Base-by-base conservation (phyloP, 164 flowering plant genomes). In the Nelumbo lutea region DNA sequence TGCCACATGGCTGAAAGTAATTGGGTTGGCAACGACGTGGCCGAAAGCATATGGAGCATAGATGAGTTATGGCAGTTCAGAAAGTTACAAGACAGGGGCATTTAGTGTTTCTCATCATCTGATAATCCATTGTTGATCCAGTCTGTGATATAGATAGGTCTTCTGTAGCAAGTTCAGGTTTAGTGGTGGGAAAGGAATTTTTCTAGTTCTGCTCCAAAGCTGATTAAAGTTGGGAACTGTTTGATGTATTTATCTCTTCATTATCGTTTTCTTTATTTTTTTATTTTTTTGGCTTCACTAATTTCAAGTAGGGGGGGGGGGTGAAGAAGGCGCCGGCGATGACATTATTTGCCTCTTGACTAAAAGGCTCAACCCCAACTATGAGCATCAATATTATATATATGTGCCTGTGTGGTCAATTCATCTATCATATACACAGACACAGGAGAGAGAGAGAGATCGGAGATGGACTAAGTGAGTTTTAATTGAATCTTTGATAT, bases 51-150 rank as follows among this genome's bases (percentile, higher is more conserved):
- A 57, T 84, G 87, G 90, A 75, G 76, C 80, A 78, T 76, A 77
- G 88, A 81, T 68, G 88, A 82, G 58, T 72, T 84, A 3, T 84
- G 83, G 88, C 77, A 81, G 52, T 72, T 77, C 38, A 76, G 68
- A 71, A 79, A 73, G 70, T 59, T 67, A 27, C 66, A 65, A 27
- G 61, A 66, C 10, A 69, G 64, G 53, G 50, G 57, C 61, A 58
- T 68, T 59, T 64, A 58, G 59, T 39, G 27, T 57, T 51, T 47
- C 59, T 48, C 3, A n/a, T 41, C n/a, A 2, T 42, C 40, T 53
- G 45, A 50, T 61, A 61, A 27, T 8, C 8, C 58, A 42, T 10
- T 11, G 51, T 63, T 57, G 42, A 13, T 62, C 40, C 13, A 38
- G 45, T 53, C 40, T 63, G 15, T 58, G 52, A 44, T 42, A 69